Base-by-base conservation (phyloP, 257 asterid genomes). In the Echium plantagineum region DNA sequence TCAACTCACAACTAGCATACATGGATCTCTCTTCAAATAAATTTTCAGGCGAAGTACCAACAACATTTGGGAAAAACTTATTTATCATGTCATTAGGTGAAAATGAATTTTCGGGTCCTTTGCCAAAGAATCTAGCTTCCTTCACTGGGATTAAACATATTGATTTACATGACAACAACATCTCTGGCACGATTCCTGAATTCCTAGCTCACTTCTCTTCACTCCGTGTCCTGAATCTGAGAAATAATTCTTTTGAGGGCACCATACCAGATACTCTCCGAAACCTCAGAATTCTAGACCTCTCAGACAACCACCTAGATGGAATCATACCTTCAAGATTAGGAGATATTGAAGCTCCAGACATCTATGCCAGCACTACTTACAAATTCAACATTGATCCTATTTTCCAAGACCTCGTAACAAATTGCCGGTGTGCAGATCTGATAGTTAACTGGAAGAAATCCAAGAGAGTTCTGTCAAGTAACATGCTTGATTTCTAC, bases 231-330 rank as follows among this genome's bases (percentile, higher is more conserved):
- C 60, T 74, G n/a, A 69, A 58, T 30, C 62, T 74, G 58, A 57
- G 79, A 67, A 74, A 74, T 71, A 69, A 64, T 62, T 66, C 67
- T 67, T 70, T 74, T 32, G 57, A 66, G 53, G 76, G 79, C 52
- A 57, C 79, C 20, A 10, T 75, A 22, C 73, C 79, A 21, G 21
- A 9, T 57, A 59, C 2, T 48, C 47, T 75, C 28, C 46, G 8
- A 9, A 54, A 60, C 42, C 76, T 75, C 66, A 70, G 59, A 21
- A 66, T 60, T 15, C 71, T 74, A 30, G 76, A 70, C 58, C 52
- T 70, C 53, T 74, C 79, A 13, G 57, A 20, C 66, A 67, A 71
- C 26, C 57, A 52, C 46, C 51, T 75, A 32, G 57, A 70, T 4
- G 80, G 80, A 64, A 61, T 15, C 49, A 75, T 71, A 32, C 73